phyloP scores from a whole-genome alignment of 148 eudicot species.

The Vaccinium myrtillus region DNA sequence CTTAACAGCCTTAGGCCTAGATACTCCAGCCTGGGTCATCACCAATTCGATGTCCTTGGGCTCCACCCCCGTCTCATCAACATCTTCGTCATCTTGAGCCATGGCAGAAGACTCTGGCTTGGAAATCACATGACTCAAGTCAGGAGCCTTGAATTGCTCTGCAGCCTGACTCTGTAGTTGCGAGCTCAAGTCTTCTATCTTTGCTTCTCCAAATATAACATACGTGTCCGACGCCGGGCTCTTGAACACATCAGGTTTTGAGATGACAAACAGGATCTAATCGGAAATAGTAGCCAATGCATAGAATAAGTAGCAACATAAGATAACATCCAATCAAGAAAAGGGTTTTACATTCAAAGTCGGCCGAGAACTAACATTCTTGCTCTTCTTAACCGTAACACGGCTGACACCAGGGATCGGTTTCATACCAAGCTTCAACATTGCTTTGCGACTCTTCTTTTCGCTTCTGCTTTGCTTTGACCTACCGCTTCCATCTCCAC shows the following conservation, averaged over 20 bases:
- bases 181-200: slow-evolving; percentile 94
- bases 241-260: slow-evolving; percentile 93
- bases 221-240: slow-evolving; percentile 87
- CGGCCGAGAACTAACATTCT: slow-evolving; percentile 48
- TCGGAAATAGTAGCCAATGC: background rate
- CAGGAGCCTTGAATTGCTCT: slow-evolving; percentile 83
- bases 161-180: slow-evolving; percentile 92
- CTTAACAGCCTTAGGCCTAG: slow-evolving; percentile 65
- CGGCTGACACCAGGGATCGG: slow-evolving; percentile 77
- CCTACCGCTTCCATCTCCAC: slow-evolving; percentile 57
- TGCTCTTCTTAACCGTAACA: slow-evolving; percentile 85
- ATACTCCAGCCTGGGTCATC: slow-evolving; percentile 83
- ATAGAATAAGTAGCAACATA: background rate
- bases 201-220: slow-evolving; percentile 82
- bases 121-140: slow-evolving; percentile 52
- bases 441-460: slow-evolving; percentile 79
- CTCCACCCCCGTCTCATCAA: slow-evolving; percentile 72
- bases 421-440: slow-evolving; percentile 92
- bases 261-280: slow-evolving; percentile 79
- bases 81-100: slow-evolving; percentile 75
- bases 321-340: background rate
- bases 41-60: slow-evolving; percentile 82
- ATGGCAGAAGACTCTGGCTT: slow-evolving; percentile 61
- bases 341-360: background rate
- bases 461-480: slow-evolving; percentile 86